Percentiles rank a stretch among this genome's conserved stretches.
Evolutionary conservation across 768 basidiomycete genomes (phyloP).

Genomic region (Rhodotorula babjevae): DNA sequence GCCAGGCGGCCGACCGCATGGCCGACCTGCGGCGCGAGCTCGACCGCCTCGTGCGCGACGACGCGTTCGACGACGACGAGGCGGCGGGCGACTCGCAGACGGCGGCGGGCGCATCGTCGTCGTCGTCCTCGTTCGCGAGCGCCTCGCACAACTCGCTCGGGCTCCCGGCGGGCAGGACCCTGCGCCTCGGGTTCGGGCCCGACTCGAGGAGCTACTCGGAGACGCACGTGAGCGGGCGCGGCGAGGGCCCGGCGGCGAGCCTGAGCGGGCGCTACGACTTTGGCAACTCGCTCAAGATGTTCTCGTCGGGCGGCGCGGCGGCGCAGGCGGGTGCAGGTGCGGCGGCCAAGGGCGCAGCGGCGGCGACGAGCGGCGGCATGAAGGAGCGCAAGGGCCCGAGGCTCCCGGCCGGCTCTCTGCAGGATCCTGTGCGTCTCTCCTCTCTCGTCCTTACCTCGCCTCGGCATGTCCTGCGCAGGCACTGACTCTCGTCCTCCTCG

Average conservation of each 20-base stretch:
- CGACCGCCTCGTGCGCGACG: slow-evolving; percentile 58
- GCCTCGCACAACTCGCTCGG: neutral
- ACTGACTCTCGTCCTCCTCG: neutral
- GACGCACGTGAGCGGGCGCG: slow-evolving; percentile 31
- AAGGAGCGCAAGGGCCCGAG: slow-evolving; percentile 7
- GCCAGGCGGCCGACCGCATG: slow-evolving; percentile 53
- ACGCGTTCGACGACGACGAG: slow-evolving; percentile 41
- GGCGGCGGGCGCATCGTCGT: too few species aligned
- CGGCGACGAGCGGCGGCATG: neutral
- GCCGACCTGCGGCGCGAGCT: slow-evolving; percentile 63
- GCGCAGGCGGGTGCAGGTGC: neutral
- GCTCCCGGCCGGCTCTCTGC: neutral
- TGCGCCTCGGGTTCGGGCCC: neutral
- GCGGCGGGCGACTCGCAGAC: neutral
- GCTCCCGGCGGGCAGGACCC: neutral
- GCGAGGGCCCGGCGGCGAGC: slow-evolving; percentile 33
- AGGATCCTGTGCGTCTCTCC: neutral
- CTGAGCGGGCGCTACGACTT: slow-evolving; percentile 49
- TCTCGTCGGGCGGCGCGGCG: neutral
- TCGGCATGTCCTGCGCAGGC: too few species aligned
- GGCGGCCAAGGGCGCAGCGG: too few species aligned
- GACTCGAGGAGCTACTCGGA: slow-evolving; percentile 7
- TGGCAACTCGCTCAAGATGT: slow-evolving; percentile 46
- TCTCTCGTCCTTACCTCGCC: neutral
- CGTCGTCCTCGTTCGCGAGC: neutral